Evolutionary conservation across 495 filamentous ascomycete species (phyloP), one percentile per base, ranked within the genome.

Genomic region (Geoglossum glabrum): DNA sequence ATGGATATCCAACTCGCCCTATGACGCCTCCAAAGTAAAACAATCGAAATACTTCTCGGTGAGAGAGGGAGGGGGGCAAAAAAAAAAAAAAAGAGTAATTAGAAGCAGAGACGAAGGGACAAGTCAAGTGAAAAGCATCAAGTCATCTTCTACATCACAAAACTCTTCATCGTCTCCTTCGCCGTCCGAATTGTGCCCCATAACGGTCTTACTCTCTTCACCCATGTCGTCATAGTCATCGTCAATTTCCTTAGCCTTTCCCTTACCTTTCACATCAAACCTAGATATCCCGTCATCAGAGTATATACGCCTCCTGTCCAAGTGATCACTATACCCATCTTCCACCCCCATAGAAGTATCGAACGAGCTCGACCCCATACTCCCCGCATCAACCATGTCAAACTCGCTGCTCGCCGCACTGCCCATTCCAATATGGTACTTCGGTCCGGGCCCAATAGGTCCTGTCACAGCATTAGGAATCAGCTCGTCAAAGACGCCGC

Each of bases 401-500:
- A 65, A 57, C 67, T 70, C 49, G 17, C 49, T 52, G 49, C 49
- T 52, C 4, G 49, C 49, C 49, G 49, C 17, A 10, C 52, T 52
- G 19, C 59, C 36, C 33, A 15, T 19, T 10, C 68, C 72, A 0
- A 67, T 73, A 54, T 73, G 73, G 26, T 74, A 67, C 0, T 61
- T 38, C 2, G 76, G 75, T 5, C 74, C 75, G 0, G 70, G 65
- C 0, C 68, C 67, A 17, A 67, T 71, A 15, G 71, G 72, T 0
- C 68, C 70, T 31, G 61, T 52, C 28, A 73, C 69, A 9, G 71
- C 58, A 6, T 66, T 55, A 0, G 74, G 74, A 49, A 75, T 66
- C 8, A 63, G 62, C 33, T 72, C 69, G 1, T 64, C 59, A 59
- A 74, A 79, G 11, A 79, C 77, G 6, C 73, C 77, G 3, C 76